Base-by-base conservation (phyloP, 257 asterid genomes). In the Solanum paucissectum region DNA sequence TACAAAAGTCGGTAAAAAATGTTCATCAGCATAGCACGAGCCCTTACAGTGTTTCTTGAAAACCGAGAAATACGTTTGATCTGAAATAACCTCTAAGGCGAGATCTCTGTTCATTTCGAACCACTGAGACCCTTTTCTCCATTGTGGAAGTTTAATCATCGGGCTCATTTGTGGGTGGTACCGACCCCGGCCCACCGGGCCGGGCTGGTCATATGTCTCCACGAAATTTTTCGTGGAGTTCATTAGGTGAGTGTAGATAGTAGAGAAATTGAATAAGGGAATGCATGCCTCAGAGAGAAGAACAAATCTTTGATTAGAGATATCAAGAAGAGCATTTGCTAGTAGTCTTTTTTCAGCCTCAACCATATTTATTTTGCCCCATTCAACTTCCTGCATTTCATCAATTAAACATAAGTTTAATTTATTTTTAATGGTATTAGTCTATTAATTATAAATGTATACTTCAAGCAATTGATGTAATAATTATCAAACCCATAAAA, bases 121-220 rank as follows among this genome's bases (percentile, higher is more conserved):
- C 99, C 99, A 97, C 60, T 97, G 98, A 44, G 99, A 93, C 40
- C 99, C 99, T 62, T 97, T 97, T 33, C 96, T 75, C 99, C 99
- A 95, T 21, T 95, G 94, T 1, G 86, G 12, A 12, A 93, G 86
- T 16, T 36, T 84, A 85, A 97, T 91, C 1, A 87, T 84, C 60
- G 99, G 99, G 12, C 85, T 62, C 99, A 97, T 97, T 1, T 5
- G 69, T 29, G 1, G 86, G 66, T 38, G 91, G 87, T 95, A 95
- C 0, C 99, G 92, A 16, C 99, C 99, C 0, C 93, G 95, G 2
- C 98, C 99, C 0, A 94, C 98, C 0, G 96, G 87, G 37, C 94
- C 94, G 0, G 89, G 90, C 0, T 87, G 90, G 62, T 97, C 98
- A 2, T 92, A 92, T 0, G 90, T 11, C 89, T 97, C 96, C 33